phyloP scores from a whole-genome alignment of 2,329 filamentous ascomycete species.

The Ophioceras dolichostomum region DNA sequence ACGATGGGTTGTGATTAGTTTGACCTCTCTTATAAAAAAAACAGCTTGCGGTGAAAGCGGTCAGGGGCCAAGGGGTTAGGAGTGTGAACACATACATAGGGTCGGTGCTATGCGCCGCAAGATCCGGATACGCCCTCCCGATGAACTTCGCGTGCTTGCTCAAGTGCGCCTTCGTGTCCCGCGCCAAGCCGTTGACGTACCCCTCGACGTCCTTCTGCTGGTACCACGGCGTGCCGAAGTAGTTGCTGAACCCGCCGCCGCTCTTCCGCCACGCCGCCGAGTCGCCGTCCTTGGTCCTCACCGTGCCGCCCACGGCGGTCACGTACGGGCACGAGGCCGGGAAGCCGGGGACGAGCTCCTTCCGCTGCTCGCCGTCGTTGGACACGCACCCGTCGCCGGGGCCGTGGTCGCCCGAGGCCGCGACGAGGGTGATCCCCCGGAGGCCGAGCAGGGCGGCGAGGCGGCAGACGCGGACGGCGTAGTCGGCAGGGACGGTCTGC shows the following conservation, averaged over 20 bases:
- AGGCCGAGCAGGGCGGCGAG: slow-evolving; percentile 54
- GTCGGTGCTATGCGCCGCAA: no score
- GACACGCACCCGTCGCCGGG: slow-evolving; percentile 15
- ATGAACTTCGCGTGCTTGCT: no score
- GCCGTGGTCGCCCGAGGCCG: slow-evolving; percentile 46
- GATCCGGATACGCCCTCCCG: no score
- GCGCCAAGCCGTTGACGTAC: no score
- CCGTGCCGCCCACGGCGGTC: slow-evolving; percentile 49
- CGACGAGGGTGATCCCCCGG: slow-evolving; percentile 54
- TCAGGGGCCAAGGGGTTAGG: no score
- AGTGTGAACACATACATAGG: no score
- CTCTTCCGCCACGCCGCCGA: slow-evolving; percentile 36
- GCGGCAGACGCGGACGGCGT: slow-evolving; percentile 37
- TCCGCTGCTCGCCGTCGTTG: slow-evolving; percentile 11
- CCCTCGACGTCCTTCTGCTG: slow-evolving; percentile 30
- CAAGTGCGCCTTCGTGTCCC: no score
- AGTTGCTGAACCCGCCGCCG: slow-evolving; percentile 38
- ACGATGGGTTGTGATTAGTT: background rate
- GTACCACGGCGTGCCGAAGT: slow-evolving; percentile 29
- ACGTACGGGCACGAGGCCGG: slow-evolving; percentile 42
- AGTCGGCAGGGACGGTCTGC: slow-evolving; percentile 45
- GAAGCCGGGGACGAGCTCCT: slow-evolving; percentile 29
- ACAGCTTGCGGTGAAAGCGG: no score
- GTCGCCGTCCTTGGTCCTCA: slow-evolving; percentile 33
- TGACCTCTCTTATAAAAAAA: background rate